Evolutionary conservation across 352 stramenopile genomes (phyloP).

Genomic region (Pythium biforme): DNA sequence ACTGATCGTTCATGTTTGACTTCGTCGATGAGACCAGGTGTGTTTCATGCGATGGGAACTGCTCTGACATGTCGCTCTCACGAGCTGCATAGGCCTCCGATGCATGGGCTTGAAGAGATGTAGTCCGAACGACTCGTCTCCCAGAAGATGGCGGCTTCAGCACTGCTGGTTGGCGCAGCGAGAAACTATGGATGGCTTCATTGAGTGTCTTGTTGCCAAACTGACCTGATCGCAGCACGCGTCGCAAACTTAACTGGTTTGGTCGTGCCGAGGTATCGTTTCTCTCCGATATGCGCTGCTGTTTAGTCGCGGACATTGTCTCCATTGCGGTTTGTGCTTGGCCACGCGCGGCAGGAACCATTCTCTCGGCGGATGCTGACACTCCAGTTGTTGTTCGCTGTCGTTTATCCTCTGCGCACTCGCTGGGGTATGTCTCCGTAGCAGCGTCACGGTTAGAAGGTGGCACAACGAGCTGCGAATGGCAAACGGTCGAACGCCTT

Average conservation of each 20-base stretch:
- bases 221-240: constrained; percentile 42
- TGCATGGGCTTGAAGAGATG: neutral
- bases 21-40: neutral
- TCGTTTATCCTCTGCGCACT: neutral
- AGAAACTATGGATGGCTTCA: constrained; percentile 56
- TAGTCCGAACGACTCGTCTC: neutral
- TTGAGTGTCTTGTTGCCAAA: constrained; percentile 65
- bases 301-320: neutral
- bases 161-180: constrained; percentile 33
- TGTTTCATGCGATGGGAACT: neutral
- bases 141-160: neutral
- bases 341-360: neutral
- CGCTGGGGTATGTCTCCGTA: neutral
- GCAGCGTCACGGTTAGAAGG: neutral
- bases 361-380: neutral
- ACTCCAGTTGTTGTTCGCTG: neutral
- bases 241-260: neutral
- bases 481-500: neutral
- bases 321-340: neutral
- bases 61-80: neutral
- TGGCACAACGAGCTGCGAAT: neutral
- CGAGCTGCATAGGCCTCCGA: neutral
- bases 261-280: no score
- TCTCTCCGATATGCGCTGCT: neutral
- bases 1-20: neutral